Base-by-base conservation (phyloP, 2,329 filamentous ascomycete genomes). In the Pseudocercospora macadamiae region DNA sequence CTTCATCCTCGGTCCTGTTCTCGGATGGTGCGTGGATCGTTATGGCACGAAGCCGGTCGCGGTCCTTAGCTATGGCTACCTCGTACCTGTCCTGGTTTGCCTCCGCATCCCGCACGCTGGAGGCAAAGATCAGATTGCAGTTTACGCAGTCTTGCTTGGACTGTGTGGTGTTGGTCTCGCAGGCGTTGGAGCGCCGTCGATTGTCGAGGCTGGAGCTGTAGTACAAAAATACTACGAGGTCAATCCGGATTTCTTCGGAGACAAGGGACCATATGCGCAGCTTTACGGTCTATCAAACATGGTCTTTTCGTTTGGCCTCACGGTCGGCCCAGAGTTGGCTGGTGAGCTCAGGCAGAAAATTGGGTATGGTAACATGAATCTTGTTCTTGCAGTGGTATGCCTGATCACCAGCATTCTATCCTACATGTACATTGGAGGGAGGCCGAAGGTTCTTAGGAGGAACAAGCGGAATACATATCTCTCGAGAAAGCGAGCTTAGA, bases 211-310 rank as follows among this genome's bases (percentile, higher is more conserved):
- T 1, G 82, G 82, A 4, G 73, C 76, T 9, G 76, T 86, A 0
- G 78, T 86, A 1, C 79, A 83, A 61, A 79, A 76, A 39, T 86
- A 84, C 65, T 79, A 84, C 60, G 75, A 79, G 45, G 79, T 79
- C 1, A 87, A 87, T 56, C 76, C 76, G 1, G 79, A 78, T 0
- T 75, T 83, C 51, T 87, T 87, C 63, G 82, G 83, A 0, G 71
- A 76, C 1, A 75, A 81, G 3, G 82, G 83, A 0, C 85, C 86
- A 0, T 87, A 87, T 67, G 86, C 85, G 1, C 86, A 89, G 71
- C 76, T 88, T 0, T 89, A 88, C 68, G 85, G 83, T 2, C 74
- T 89, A 59, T 86, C 84, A 65, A 84, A 81, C n/a, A 81, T 88
- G 77, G 79, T 85, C 0, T 88, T 86, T 70, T 83, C 81, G 59